Evolutionary conservation across 140 eudicot genomes (phyloP).

Genomic region (Ambrosia hybrid): DNA sequence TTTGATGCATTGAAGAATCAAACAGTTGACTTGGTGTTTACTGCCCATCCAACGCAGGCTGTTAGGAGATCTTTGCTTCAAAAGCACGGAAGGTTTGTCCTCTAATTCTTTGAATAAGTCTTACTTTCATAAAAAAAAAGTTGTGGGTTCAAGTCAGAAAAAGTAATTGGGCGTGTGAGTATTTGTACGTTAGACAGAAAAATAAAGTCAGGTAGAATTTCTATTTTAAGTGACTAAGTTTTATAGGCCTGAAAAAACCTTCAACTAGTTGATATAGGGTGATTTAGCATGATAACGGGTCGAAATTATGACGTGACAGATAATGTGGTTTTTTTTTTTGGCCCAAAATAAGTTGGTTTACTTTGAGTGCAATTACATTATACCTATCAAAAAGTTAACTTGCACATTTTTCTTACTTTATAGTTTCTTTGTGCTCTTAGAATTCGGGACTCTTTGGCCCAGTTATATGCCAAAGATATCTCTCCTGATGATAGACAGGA

Average conservation of each 20-base stretch:
- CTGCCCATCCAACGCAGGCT: conserved; percentile 97
- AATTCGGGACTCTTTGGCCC: conserved; percentile 71
- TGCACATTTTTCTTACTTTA: conserved; percentile 17
- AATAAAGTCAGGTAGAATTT: no score
- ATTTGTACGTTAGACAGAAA: no score
- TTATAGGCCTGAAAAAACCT: no score
- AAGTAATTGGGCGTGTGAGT: no score
- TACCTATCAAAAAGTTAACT: conserved; percentile 3
- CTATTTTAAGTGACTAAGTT: no score
- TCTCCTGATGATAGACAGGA: conserved; percentile 82
- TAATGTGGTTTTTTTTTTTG: no score
- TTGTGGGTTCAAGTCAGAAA: not conserved
- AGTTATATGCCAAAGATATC: conserved; percentile 68
- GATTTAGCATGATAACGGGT: no score
- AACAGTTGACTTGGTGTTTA: conserved; percentile 84
- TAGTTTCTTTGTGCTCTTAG: conserved; percentile 32
- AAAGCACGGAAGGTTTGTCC: conserved; percentile 88
- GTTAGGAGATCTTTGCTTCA: conserved; percentile 95
- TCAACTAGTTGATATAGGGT: no score
- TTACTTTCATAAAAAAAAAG: not conserved
- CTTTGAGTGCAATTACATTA: not conserved
- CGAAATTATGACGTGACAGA: no score
- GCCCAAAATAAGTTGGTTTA: not conserved
- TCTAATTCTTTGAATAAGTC: conserved; percentile 6
- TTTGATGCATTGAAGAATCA: conserved; percentile 87